phyloP scores from a whole-genome alignment of 2,329 filamentous ascomycete species.

The Aspergillus sp. region DNA sequence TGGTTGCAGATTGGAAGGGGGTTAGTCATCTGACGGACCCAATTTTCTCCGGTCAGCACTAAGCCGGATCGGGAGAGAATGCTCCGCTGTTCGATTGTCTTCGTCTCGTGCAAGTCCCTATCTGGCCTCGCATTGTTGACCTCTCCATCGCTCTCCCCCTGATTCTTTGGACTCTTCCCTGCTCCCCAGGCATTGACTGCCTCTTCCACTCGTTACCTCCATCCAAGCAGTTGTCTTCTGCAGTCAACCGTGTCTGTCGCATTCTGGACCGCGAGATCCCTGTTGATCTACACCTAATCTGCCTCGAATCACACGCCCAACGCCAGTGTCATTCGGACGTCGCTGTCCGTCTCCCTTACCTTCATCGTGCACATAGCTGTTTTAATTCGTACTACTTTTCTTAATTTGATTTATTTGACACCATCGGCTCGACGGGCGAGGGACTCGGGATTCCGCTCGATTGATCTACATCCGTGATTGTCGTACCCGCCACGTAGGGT shows the following conservation, averaged over 20 bases:
- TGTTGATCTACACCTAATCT: not conserved
- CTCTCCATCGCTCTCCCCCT: not conserved
- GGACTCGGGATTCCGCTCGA: slow-evolving; percentile 1
- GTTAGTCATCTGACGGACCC: not conserved
- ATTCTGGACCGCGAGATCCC: slow-evolving; percentile 3
- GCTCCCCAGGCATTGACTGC: slow-evolving; percentile 22
- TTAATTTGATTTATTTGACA: not conserved
- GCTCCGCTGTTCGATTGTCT: not conserved
- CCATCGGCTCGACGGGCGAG: not conserved
- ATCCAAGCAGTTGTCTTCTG: not conserved
- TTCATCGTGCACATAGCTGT: not conserved
- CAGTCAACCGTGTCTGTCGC: not conserved
- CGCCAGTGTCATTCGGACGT: no score
- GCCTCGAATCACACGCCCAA: not conserved
- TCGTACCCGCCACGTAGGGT: slow-evolving; percentile 20
- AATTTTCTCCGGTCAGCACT: not conserved
- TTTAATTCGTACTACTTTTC: not conserved
- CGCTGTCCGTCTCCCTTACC: not conserved
- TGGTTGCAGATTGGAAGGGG: no score
- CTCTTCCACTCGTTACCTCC: slow-evolving; percentile 28
- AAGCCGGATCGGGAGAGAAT: not conserved
- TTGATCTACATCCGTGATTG: slow-evolving; percentile 14
- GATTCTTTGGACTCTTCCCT: not conserved
- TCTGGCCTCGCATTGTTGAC: not conserved
- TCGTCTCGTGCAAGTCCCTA: not conserved